Base-by-base conservation (phyloP, 768 basidiomycete genomes). In the Leccinellum luteum region DNA sequence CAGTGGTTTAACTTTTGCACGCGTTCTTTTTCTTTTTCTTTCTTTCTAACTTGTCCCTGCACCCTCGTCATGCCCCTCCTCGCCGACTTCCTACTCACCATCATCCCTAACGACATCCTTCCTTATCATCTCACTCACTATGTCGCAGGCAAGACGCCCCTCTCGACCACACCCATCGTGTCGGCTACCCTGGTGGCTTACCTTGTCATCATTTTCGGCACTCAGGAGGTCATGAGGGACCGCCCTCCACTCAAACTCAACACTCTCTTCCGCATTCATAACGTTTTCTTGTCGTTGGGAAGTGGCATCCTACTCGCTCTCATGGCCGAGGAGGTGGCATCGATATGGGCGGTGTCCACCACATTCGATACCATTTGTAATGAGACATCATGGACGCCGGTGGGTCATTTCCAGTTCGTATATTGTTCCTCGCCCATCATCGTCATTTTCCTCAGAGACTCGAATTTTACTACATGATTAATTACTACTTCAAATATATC, bases 401-500 rank as follows among this genome's bases (percentile, higher is more conserved):
- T 96, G 66, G 68, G 90, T 83, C 51, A 47, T 52, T 45, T 54
- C 25, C 21, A 28, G 47, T 58, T 48, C 41, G 6, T 25, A n/a
- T 49, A 4, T 27, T n/a, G 9, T 55, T 50, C 19, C n/a, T 27
- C 6, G 7, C 55, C 62, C 34, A 49, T 50, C 51, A 31, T 59
- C 54, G 17, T 5, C 30, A 28, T 52, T n/a, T n/a, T n/a, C 47
- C 45, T 14, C 67, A 97, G 94, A 84, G 83, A 71, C 80, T 98
- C 73, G 90, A 98, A 77, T 89, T 94, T 69, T 98, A 92, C 79
- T 98, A 99, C 79, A 94, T 98, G 81, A 81, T 98, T 80, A 99
- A 99, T 79, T 99, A 98, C 78, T 94, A 88, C 76, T 92, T 97
- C 85, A 98, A 98, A 73, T 98, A 98, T 74, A 77, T 97, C 62